These are phyloP conservation scores for Malassezia furfur DNA, from an alignment of 1,284 basidiomycete genomes.

Conservation along the genomic window DNA sequence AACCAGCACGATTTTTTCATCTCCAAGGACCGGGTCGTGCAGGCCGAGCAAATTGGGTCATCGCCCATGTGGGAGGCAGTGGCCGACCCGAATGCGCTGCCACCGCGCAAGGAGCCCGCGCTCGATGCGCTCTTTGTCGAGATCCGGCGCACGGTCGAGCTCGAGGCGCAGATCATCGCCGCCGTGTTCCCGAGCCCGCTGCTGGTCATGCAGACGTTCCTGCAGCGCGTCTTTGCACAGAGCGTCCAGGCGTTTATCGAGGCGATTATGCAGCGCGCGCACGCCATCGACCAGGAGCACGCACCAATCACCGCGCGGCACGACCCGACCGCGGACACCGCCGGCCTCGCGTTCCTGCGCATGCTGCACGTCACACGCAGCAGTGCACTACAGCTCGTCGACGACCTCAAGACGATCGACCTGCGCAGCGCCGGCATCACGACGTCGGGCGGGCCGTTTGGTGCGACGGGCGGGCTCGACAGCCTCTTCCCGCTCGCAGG, in stretches of 20 bases:
- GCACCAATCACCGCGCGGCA: background rate
- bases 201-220: conserved; percentile 96
- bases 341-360: conserved; percentile 70
- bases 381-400: conserved; percentile 68
- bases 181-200: conserved; percentile 95
- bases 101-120: conserved; percentile 72
- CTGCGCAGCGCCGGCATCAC: conserved; percentile 52
- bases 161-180: conserved; percentile 95
- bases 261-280: conserved; percentile 41
- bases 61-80: conserved; percentile 64
- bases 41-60: conserved; percentile 56
- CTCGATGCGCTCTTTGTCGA: conserved; percentile 72
- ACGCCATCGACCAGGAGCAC: background rate
- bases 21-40: conserved; percentile 59
- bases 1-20: conserved; percentile 77
- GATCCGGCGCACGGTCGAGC: conserved; percentile 79
- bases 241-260: conserved; percentile 52
- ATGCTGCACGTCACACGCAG: conserved; percentile 78
- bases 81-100: conserved; percentile 58
- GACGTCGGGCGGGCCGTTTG: conserved; percentile 4
- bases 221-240: conserved; percentile 95
- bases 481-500: conserved; percentile 7
- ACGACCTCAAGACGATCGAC: conserved; percentile 87
- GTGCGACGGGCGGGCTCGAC: conserved; percentile 3
- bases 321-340: conserved; percentile 7